Conservation (phyloP, 2,329 filamentous ascomycete species). For the Cladosporium sp. region DNA sequence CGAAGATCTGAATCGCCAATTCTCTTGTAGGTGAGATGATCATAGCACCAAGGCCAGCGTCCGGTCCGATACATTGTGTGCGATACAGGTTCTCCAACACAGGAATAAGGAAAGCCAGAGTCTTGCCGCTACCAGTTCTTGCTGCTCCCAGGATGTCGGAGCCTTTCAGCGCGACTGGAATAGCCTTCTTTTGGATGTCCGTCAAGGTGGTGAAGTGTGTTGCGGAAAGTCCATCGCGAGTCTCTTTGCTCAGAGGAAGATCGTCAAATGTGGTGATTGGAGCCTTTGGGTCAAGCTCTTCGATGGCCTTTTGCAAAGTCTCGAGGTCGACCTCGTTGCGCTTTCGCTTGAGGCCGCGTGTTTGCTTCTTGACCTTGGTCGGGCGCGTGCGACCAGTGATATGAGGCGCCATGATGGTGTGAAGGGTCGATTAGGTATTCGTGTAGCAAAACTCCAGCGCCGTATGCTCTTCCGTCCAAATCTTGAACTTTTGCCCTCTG, state of each 20-base stretch:
- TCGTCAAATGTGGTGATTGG: slow-evolving; percentile 71
- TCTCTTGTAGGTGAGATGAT: slow-evolving; percentile 94
- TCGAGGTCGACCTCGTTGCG: slow-evolving; percentile 47
- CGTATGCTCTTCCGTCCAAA: background rate
- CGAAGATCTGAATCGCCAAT: slow-evolving; percentile 94
- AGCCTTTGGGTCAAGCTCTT: slow-evolving; percentile 57
- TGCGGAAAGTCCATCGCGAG: slow-evolving; percentile 73
- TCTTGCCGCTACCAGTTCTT: slow-evolving; percentile 95
- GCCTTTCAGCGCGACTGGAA: slow-evolving; percentile 82
- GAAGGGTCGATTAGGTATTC: background rate
- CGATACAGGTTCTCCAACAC: slow-evolving; percentile 91
- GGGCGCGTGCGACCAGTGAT: slow-evolving; percentile 46
- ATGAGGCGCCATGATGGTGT: slow-evolving; percentile 27
- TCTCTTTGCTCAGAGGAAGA: slow-evolving; percentile 81
- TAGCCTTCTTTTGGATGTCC: slow-evolving; percentile 86
- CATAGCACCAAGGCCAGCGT: slow-evolving; percentile 82
- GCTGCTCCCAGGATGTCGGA: slow-evolving; percentile 89
- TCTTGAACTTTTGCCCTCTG: slow-evolving; percentile 11
- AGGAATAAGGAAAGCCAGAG: slow-evolving; percentile 86
- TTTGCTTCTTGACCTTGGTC: slow-evolving; percentile 60
- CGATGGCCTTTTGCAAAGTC: slow-evolving; percentile 46
- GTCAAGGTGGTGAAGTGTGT: slow-evolving; percentile 90
- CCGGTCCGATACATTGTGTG: slow-evolving; percentile 82
- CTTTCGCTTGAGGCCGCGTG: slow-evolving; percentile 43
- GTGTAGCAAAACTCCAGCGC: background rate